Conservation (phyloP, 1,139 yeast species). For the Debaryomyces singareniensis region DNA sequence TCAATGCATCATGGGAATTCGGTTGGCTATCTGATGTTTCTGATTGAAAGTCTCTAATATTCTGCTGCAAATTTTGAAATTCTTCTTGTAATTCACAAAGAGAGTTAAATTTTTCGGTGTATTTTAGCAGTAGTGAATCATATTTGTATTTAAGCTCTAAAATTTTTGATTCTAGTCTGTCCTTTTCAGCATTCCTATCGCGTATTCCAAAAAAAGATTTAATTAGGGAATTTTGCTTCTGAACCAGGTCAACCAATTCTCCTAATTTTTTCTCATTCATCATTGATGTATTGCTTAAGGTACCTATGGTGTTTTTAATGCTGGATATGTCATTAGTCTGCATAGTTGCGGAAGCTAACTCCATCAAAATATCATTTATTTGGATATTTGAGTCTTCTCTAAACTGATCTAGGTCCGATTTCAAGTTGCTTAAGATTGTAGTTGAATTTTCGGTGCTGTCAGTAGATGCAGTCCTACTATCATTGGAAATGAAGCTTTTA, state of each 20-base stretch:
- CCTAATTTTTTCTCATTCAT: constrained; percentile 1
- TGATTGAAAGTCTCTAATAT: constrained; percentile 1
- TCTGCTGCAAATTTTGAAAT: constrained; percentile 16
- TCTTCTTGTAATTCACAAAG: constrained; percentile 18
- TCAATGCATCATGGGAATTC: not conserved
- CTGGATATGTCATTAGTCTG: constrained; percentile 3
- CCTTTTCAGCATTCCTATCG: constrained; percentile 5
- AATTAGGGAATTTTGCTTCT: constrained; percentile 2
- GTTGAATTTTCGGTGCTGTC: too few species aligned
- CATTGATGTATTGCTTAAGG: constrained; percentile 1
- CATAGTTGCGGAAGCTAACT: constrained; percentile 3
- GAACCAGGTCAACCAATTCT: constrained; percentile 1
- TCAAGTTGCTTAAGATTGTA: too few species aligned
- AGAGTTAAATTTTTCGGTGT: constrained; percentile 21
- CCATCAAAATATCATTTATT: constrained; percentile 4
- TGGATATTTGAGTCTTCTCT: constrained; percentile 3
- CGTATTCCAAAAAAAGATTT: not conserved
- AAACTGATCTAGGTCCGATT: constrained; percentile 1
- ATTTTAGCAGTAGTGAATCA: constrained; percentile 15
- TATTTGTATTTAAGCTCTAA: constrained; percentile 15
- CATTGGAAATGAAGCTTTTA: not conserved
- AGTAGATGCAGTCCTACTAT: not conserved
- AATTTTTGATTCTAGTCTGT: constrained; percentile 11
- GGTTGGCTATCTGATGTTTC: not conserved
- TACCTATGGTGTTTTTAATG: constrained; percentile 1